Evolutionary conservation across 2,329 filamentous ascomycete genomes (phyloP).

Genomic region (Epicoccum sorghinum): DNA sequence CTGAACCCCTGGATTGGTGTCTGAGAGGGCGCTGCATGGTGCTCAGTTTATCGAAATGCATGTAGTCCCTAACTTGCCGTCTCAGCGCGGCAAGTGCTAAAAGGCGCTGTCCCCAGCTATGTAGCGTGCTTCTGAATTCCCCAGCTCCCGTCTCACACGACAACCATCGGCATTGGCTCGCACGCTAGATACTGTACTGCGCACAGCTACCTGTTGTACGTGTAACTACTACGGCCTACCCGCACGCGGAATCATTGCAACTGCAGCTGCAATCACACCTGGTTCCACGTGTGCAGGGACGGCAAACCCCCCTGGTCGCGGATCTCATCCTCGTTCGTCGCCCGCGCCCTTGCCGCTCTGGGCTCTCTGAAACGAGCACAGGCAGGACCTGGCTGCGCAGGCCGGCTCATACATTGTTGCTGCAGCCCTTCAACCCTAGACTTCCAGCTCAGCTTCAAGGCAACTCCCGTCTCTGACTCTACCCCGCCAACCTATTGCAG

Average conservation of each 20-base stretch:
- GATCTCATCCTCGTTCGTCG: conserved; percentile 24
- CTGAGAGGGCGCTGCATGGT: conserved; percentile 25
- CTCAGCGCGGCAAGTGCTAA: conserved; percentile 21
- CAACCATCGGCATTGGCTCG: too few relatives aligned
- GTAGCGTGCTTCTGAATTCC: neutral
- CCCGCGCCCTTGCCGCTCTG: conserved; percentile 33
- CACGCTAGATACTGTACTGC: too few relatives aligned
- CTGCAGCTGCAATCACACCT: conserved; percentile 2
- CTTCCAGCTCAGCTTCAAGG: neutral
- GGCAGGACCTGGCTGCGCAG: conserved; percentile 18
- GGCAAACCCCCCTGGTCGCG: conserved; percentile 19
- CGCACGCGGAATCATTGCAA: neutral
- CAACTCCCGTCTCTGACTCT: conserved; percentile 2
- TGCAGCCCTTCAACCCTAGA: conserved; percentile 11
- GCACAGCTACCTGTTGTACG: neutral
- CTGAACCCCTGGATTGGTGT: conserved; percentile 12
- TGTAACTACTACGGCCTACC: neutral
- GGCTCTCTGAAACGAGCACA: conserved; percentile 33
- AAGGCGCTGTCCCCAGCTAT: conserved; percentile 7
- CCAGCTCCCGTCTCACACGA: too few relatives aligned
- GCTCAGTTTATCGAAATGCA: conserved; percentile 24
- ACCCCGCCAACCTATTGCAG: conserved; percentile 6
- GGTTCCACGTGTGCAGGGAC: conserved; percentile 13
- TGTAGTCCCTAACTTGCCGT: conserved; percentile 22
- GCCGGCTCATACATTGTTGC: conserved; percentile 7